These are phyloP conservation scores for Entophlyctis luteolus DNA, from an alignment of 192 early-diverging fungal genomes.

Conservation along the genomic window DNA sequence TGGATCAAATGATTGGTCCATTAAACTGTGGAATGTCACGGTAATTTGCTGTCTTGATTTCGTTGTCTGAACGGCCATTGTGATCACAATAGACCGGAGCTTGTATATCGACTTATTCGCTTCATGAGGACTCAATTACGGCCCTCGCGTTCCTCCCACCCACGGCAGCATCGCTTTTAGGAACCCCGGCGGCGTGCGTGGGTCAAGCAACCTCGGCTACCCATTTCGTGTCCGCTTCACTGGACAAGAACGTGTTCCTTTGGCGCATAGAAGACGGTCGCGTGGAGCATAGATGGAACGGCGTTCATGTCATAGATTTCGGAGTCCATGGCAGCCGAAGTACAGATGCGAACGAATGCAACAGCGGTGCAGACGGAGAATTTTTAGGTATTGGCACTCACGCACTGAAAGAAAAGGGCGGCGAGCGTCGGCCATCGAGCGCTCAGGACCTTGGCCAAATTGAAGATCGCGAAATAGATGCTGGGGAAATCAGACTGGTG, in stretches of 20 bases:
- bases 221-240: constrained; percentile 81
- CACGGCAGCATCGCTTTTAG: too few species aligned
- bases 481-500: constrained; percentile 56
- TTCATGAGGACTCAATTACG: constrained; percentile 74
- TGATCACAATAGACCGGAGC: constrained; percentile 50
- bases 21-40: constrained; percentile 78
- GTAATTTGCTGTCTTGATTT: constrained; percentile 15
- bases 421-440: too few species aligned
- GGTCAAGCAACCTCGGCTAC: too few species aligned
- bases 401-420: too few species aligned
- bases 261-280: constrained; percentile 62
- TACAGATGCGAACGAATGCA: too few species aligned
- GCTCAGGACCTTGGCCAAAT: too few species aligned
- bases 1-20: constrained; percentile 73
- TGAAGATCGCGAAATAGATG: too few species aligned
- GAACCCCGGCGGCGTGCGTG: too few species aligned
- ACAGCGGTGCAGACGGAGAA: too few species aligned
- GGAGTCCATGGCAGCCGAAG: constrained; percentile 57
- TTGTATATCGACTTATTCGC: constrained; percentile 53
- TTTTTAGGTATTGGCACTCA: too few species aligned
- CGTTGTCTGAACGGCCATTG: background rate
- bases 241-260: constrained; percentile 72
- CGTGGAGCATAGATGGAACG: constrained; percentile 58
- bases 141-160: constrained; percentile 86
- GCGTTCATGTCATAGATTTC: constrained; percentile 60